Percentiles rank a stretch among this genome's conserved stretches.
These are phyloP conservation scores for Arachnopeziza araneosa DNA, from an alignment of 2,329 filamentous ascomycete genomes.

Conservation along the genomic window DNA sequence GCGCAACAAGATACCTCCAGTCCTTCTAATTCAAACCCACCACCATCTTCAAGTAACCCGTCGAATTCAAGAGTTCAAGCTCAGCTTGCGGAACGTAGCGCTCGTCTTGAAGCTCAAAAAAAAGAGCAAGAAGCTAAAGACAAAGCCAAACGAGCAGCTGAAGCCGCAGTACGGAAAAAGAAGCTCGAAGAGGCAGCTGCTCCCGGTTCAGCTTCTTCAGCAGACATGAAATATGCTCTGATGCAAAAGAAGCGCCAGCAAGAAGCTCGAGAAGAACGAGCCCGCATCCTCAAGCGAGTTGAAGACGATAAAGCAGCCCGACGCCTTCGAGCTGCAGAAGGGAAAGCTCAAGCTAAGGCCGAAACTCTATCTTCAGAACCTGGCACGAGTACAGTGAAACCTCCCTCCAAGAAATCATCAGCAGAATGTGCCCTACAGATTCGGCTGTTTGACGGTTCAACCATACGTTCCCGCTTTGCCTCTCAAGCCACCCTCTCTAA, in stretches of 20 bases:
- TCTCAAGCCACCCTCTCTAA: conserved; percentile 54
- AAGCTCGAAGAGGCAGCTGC: conserved; percentile 34
- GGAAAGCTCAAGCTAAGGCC: conserved; percentile 36
- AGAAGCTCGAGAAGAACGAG: conserved; percentile 62
- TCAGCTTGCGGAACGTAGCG: conserved; percentile 46
- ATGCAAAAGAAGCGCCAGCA: conserved; percentile 56
- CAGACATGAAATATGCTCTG: conserved; percentile 44
- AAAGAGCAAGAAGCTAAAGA: conserved; percentile 35
- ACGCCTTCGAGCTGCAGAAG: conserved; percentile 47
- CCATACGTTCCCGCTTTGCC: conserved; percentile 67
- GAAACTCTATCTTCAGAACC: not conserved
- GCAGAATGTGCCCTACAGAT: conserved; percentile 63
- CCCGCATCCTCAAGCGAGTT: conserved; percentile 67
- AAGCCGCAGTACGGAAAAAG: conserved; percentile 40
- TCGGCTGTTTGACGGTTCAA: conserved; percentile 77
- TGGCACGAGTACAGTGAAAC: not conserved
- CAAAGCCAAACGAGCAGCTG: conserved; percentile 35
- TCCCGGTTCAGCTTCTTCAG: conserved; percentile 19
- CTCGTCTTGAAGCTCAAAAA: conserved; percentile 44
- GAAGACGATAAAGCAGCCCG: conserved; percentile 70
- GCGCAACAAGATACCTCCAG: not conserved
- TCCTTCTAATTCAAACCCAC: not conserved
- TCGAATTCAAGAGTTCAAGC: conserved; percentile 25
- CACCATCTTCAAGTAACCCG: not conserved
- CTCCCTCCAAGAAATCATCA: conserved; percentile 6